Evolutionary conservation across 306 rosid genomes (phyloP).

Genomic region (Astragalus glycyphyllos): DNA sequence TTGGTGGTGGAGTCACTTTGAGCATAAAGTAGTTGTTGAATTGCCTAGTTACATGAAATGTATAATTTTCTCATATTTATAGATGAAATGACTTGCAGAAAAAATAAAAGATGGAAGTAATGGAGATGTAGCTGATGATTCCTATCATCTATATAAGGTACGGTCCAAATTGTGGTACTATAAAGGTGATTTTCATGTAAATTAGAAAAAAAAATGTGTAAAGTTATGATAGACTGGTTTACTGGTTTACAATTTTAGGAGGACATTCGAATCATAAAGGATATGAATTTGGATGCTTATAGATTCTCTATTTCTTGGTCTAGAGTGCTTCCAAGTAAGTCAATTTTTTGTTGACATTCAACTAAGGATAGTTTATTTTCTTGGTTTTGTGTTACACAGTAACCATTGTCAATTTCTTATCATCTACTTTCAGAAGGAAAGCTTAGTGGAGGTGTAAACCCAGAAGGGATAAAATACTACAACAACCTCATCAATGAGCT

Average conservation of each 20-base stretch:
- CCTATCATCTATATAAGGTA: conserved; percentile 59
- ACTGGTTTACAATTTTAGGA: conserved; percentile 50
- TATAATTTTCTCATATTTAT: conserved; percentile 26
- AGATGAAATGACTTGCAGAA: conserved; percentile 48
- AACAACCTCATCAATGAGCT: conserved; percentile 66
- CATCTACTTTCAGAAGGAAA: conserved; percentile 56
- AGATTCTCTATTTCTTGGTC: conserved; percentile 53
- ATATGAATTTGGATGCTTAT: conserved; percentile 66
- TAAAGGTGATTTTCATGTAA: not conserved
- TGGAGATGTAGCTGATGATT: conserved; percentile 53
- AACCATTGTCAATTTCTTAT: conserved; percentile 18
- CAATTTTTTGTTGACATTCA: conserved; percentile 11
- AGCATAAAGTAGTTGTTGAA: not conserved
- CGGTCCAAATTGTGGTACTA: not conserved
- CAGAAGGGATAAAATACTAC: conserved; percentile 60
- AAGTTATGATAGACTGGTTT: conserved; percentile 25
- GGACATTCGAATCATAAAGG: conserved; percentile 68
- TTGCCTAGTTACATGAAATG: conserved; percentile 4
- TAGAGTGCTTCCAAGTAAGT: conserved; percentile 71
- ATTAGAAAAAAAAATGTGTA: not conserved
- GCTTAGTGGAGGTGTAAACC: conserved; percentile 63
- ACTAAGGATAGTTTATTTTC: not conserved
- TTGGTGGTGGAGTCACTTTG: conserved; percentile 5
- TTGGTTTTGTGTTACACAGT: conserved; percentile 8
- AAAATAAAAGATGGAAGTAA: conserved; percentile 51